A percentile compares a stretch with the other conserved stretches of the same genome.
Conservation (phyloP, 1,284 basidiomycete species). For the Flammula alnicola region DNA sequence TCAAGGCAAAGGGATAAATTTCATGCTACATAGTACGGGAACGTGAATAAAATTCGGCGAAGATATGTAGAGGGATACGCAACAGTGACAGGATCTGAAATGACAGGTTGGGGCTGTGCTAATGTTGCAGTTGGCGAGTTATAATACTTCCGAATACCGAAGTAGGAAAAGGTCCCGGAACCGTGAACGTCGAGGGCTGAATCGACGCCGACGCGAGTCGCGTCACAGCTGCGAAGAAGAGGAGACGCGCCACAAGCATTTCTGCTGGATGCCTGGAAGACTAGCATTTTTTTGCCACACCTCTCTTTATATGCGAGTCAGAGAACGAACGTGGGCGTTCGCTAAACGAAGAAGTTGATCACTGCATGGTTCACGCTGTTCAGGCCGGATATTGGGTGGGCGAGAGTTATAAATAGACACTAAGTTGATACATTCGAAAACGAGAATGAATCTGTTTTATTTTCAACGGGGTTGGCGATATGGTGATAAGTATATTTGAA, state of each 20-base stretch:
- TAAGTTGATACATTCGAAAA: not conserved
- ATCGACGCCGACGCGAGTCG: conserved; percentile 23
- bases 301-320: not conserved
- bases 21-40: conserved; percentile 45
- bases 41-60: not conserved
- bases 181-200: conserved; percentile 57
- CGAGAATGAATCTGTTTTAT: not conserved
- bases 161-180: conserved; percentile 67
- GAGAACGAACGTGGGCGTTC: conserved; percentile 11
- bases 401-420: conserved; percentile 11
- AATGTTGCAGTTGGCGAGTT: conserved; percentile 72
- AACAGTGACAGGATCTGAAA: conserved; percentile 70
- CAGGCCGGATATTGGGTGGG: conserved; percentile 7
- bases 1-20: conserved; percentile 60
- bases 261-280: not conserved
- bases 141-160: conserved; percentile 67
- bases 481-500: too few relatives aligned
- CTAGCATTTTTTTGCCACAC: not conserved
- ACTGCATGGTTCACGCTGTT: conserved; percentile 8
- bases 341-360: conserved; percentile 4
- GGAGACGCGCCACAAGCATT: conserved; percentile 12
- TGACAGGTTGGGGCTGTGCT: conserved; percentile 70
- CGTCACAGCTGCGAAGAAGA: conserved; percentile 11
- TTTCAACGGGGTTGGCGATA: too few relatives aligned
- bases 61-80: conserved; percentile 21